phyloP scores from a whole-genome alignment of 1,284 basidiomycete genomes.

The Vanrija sp. region DNA sequence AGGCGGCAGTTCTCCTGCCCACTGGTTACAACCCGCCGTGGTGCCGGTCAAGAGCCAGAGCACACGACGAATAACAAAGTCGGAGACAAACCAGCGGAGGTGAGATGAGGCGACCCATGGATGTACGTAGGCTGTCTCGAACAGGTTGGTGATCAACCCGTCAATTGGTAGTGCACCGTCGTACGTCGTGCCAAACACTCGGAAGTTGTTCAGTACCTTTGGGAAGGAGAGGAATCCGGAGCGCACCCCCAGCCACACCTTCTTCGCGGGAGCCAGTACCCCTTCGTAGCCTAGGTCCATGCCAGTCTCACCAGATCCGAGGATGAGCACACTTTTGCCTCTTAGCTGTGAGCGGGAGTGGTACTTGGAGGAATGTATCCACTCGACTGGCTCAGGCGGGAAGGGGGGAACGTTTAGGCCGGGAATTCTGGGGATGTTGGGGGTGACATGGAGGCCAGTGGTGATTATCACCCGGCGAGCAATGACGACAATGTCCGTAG shows the following conservation, averaged over 20 bases:
- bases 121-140: conserved; percentile 47
- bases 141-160: conserved; percentile 43
- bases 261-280: conserved; percentile 54
- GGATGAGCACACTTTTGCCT: conserved; percentile 57
- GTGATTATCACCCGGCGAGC: conserved; percentile 1
- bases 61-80: conserved; percentile 62
- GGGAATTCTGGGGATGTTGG: conserved; percentile 54
- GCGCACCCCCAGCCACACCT: conserved; percentile 59
- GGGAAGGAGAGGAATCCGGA: conserved; percentile 60
- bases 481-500: conserved; percentile 44
- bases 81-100: conserved; percentile 63
- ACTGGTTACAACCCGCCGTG: conserved; percentile 64
- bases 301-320: conserved; percentile 63
- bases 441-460: conserved; percentile 51
- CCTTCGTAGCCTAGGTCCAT: conserved; percentile 60
- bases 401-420: conserved; percentile 49
- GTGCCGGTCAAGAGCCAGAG: conserved; percentile 63
- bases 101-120: conserved; percentile 59
- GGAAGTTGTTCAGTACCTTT: conserved; percentile 63
- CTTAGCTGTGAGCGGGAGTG: conserved; percentile 54
- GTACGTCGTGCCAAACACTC: conserved; percentile 55
- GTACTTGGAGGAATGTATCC: conserved; percentile 57
- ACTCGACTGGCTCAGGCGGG: conserved; percentile 37
- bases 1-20: conserved; percentile 61
- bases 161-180: conserved; percentile 60